Evolutionary conservation across 352 stramenopile species (phyloP).

Genomic region (Phytophthora cryptogea): DNA sequence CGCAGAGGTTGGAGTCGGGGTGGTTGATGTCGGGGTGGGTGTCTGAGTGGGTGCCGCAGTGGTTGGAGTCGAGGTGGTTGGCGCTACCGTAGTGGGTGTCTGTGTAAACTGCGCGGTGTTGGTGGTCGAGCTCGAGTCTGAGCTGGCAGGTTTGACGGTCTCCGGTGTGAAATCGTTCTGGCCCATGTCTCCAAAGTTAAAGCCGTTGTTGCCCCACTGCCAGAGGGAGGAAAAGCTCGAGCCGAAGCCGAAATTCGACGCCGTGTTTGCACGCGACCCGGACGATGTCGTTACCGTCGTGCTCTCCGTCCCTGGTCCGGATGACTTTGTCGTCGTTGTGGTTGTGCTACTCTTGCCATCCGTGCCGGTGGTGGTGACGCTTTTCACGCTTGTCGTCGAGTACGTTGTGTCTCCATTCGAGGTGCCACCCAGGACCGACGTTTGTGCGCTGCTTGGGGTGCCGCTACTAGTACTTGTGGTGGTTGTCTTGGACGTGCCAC

Average conservation of each 20-base stretch:
- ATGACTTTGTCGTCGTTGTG: slow-evolving; percentile 30
- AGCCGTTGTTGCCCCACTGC: slow-evolving; percentile 34
- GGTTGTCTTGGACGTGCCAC: slow-evolving; percentile 15
- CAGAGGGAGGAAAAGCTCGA: slow-evolving; percentile 24
- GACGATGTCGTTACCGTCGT: slow-evolving; percentile 34
- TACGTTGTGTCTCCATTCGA: slow-evolving; percentile 8
- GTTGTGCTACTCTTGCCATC: slow-evolving; percentile 29
- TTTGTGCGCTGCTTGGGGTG: slow-evolving; percentile 5
- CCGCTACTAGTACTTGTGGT: slow-evolving; percentile 20
- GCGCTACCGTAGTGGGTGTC: slow-evolving; percentile 4
- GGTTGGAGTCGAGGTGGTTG: slow-evolving; percentile 15
- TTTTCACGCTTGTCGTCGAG: slow-evolving; percentile 16
- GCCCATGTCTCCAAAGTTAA: slow-evolving; percentile 24
- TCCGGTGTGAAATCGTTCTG: slow-evolving; percentile 22
- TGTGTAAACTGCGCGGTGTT: slow-evolving; percentile 10
- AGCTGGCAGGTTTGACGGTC: slow-evolving; percentile 30
- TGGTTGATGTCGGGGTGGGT: slow-evolving; percentile 10
- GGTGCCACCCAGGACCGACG: slow-evolving; percentile 10
- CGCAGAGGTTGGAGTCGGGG: slow-evolving; percentile 1
- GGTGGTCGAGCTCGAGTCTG: slow-evolving; percentile 13
- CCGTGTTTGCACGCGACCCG: slow-evolving; percentile 8
- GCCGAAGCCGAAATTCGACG: slow-evolving; percentile 20
- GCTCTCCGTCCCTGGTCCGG: slow-evolving; percentile 19
- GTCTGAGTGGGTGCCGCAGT: neutral
- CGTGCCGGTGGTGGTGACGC: slow-evolving; percentile 21